Evolutionary conservation across 345 rosid species (phyloP).

Genomic region (Murraya paniculata): DNA sequence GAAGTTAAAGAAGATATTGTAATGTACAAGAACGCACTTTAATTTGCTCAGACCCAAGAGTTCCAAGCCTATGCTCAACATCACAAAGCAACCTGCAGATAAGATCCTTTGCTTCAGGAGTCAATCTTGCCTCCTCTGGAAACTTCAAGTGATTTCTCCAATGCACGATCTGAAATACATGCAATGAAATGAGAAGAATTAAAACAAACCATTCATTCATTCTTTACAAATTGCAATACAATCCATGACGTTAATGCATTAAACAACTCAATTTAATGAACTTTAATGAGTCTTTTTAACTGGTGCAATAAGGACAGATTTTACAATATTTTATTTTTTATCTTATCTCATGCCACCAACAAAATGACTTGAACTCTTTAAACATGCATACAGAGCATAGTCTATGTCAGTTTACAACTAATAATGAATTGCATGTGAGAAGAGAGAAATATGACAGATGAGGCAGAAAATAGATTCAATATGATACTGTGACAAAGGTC

Average conservation of each 20-base stretch:
- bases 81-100: slow-evolving; percentile 78
- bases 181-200: not conserved
- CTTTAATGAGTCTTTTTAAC: not conserved
- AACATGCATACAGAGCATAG: not conserved
- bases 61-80: slow-evolving; percentile 84
- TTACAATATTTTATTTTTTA: not conserved
- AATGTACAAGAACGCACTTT: slow-evolving; percentile 42
- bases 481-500: not conserved
- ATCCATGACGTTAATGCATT: slow-evolving; percentile 2
- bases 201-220: not conserved
- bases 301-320: not conserved
- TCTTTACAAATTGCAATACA: not conserved
- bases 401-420: not conserved
- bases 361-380: not conserved
- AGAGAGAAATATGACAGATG: not conserved
- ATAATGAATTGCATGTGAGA: not conserved
- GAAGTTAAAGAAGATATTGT: slow-evolving; percentile 11
- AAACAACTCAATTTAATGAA: not conserved
- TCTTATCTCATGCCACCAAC: not conserved
- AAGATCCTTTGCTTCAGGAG: slow-evolving; percentile 81
- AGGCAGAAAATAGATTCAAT: not conserved
- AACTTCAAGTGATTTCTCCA: slow-evolving; percentile 81
- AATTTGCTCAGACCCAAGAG: slow-evolving; percentile 62
- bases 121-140: slow-evolving; percentile 79
- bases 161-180: slow-evolving; percentile 64